These are phyloP conservation scores for Chrysanthemum makinoi DNA, from an alignment of 129 eudicot genomes.

Conservation along the genomic window DNA sequence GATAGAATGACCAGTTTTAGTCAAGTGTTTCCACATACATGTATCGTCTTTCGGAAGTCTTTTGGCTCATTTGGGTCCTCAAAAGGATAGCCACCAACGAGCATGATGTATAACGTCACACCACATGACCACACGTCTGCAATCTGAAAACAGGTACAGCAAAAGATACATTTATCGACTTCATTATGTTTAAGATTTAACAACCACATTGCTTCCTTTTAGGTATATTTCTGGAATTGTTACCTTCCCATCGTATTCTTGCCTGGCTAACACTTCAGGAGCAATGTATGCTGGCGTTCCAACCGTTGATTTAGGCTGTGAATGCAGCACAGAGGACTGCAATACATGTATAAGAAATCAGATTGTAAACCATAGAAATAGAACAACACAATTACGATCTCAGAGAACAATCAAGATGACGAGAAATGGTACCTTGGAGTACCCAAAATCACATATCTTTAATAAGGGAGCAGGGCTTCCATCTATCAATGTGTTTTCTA, in stretches of 20 bases:
- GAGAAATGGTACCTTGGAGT: conserved; percentile 55
- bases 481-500: conserved; percentile 70
- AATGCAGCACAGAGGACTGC: conserved; percentile 89
- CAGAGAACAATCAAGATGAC: background rate
- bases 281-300: conserved; percentile 99
- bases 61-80: conserved; percentile 94
- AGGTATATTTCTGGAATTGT: background rate
- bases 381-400: background rate
- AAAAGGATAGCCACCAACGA: conserved; percentile 89
- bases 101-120: conserved; percentile 89
- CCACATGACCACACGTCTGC: conserved; percentile 99
- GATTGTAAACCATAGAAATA: background rate
- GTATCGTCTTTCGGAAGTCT: conserved; percentile 86
- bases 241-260: conserved; percentile 97
- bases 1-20: background rate
- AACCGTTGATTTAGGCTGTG: conserved; percentile 95
- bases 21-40: conserved; percentile 30
- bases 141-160: conserved; percentile 42
- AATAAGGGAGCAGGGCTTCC: conserved; percentile 74
- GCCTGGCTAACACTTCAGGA: conserved; percentile 80
- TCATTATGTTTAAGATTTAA: too few species aligned
- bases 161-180: too few species aligned
- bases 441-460: conserved; percentile 82
- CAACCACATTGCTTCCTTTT: too few species aligned
- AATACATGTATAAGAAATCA: conserved; percentile 2